Percentiles rank a stretch among this genome's conserved stretches.
These are phyloP conservation scores for Saccharomycopsis hybrid DNA, from an alignment of 1,139 yeast genomes.

Conservation along the genomic window DNA sequence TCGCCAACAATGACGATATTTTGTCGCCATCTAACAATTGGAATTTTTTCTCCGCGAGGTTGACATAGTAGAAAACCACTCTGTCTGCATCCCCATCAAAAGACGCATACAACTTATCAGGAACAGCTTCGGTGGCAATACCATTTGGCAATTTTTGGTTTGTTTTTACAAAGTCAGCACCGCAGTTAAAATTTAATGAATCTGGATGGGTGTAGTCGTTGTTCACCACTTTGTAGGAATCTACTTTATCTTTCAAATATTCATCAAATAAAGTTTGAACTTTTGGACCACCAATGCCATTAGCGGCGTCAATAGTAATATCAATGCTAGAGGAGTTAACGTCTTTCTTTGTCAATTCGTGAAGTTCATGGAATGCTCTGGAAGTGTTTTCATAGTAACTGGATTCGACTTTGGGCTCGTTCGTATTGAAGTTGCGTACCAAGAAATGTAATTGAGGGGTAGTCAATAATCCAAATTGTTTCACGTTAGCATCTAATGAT, in stretches of 20 bases:
- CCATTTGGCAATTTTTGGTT: conserved; percentile 72
- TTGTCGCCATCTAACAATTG: conserved; percentile 88
- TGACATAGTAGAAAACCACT: conserved; percentile 71
- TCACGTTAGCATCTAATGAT: conserved; percentile 38
- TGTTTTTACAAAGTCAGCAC: conserved; percentile 94
- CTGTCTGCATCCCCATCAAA: conserved; percentile 99
- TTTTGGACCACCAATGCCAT: conserved; percentile 95
- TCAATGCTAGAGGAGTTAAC: conserved; percentile 30
- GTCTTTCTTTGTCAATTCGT: conserved; percentile 35
- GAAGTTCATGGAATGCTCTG: conserved; percentile 35
- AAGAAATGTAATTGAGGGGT: conserved; percentile 94
- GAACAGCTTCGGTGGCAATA: conserved; percentile 31
- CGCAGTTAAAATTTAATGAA: conserved; percentile 70
- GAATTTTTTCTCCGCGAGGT: conserved; percentile 36
- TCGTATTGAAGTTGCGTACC: conserved; percentile 58
- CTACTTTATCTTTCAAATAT: conserved; percentile 38
- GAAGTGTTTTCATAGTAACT: conserved; percentile 71
- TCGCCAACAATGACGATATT: conserved; percentile 78
- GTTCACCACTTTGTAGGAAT: conserved; percentile 48
- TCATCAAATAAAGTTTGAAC: conserved; percentile 42
- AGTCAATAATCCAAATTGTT: conserved; percentile 67
- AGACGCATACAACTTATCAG: conserved; percentile 60
- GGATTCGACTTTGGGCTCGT: conserved; percentile 42
- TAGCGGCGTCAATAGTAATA: conserved; percentile 79
- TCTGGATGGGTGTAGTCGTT: conserved; percentile 49